phyloP scores from a whole-genome alignment of 352 stramenopile species.

The Pythium angustatum region DNA sequence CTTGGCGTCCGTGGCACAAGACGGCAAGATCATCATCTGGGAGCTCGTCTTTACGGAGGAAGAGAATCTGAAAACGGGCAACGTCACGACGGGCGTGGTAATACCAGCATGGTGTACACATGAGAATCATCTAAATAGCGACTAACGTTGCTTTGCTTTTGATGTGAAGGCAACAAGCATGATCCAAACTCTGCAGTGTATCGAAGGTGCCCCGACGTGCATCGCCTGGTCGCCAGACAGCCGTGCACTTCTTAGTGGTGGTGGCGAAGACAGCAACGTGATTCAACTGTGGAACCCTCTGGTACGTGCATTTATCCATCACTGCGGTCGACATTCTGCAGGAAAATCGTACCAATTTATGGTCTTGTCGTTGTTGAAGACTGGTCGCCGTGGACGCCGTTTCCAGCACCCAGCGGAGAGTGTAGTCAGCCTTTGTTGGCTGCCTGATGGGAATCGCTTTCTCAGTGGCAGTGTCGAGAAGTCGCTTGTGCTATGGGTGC shows the following conservation, averaged over 20 bases:
- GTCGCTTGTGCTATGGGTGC: conserved; percentile 77
- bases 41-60: conserved; percentile 34
- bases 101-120: background rate
- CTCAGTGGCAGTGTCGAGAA: conserved; percentile 73
- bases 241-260: conserved; percentile 50
- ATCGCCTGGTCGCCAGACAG: conserved; percentile 73
- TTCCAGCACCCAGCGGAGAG: conserved; percentile 61
- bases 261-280: conserved; percentile 44
- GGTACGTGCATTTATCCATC: conserved; percentile 27
- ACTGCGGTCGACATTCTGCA: too few relatives aligned
- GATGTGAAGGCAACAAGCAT: conserved; percentile 29
- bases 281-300: conserved; percentile 71
- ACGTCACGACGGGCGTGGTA: conserved; percentile 9
- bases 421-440: conserved; percentile 55
- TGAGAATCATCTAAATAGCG: background rate
- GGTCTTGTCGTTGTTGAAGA: conserved; percentile 30
- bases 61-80: conserved; percentile 27
- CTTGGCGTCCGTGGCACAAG: conserved; percentile 77
- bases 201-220: conserved; percentile 51
- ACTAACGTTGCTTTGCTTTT: background rate
- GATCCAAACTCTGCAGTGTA: conserved; percentile 45
- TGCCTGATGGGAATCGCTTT: conserved; percentile 61
- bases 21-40: conserved; percentile 81
- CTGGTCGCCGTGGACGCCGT: conserved; percentile 41
- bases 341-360: too few relatives aligned